phyloP scores from a whole-genome alignment of 441 rosid species.

The Codiaeum variegatum region DNA sequence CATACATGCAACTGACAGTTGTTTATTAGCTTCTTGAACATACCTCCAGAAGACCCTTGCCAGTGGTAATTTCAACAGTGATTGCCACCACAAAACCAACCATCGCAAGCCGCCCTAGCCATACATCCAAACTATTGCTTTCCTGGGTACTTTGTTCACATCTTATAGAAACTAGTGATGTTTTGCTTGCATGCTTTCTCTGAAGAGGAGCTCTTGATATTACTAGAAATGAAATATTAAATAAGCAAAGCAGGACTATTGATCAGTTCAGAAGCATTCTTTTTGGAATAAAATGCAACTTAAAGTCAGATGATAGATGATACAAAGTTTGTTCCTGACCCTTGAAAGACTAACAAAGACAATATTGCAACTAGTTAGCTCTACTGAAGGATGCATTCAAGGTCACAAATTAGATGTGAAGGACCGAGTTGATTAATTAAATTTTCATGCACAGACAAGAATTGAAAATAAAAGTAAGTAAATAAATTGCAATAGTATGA shows the following conservation, averaged over 20 bases:
- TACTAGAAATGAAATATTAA: conserved; percentile 24
- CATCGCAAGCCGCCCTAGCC: conserved; percentile 91
- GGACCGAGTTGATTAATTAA: neutral
- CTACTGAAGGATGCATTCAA: neutral
- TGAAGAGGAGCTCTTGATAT: conserved; percentile 31
- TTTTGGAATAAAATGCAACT: neutral
- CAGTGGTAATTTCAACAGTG: conserved; percentile 69
- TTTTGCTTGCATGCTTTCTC: conserved; percentile 34
- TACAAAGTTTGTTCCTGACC: neutral
- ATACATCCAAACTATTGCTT: conserved; percentile 62
- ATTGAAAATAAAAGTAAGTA: too few relatives aligned
- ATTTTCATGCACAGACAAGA: neutral
- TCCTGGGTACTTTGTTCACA: conserved; percentile 58
- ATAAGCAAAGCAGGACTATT: neutral
- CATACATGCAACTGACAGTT: neutral
- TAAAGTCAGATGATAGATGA: neutral
- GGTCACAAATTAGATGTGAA: neutral
- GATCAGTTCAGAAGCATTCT: neutral
- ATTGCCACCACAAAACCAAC: conserved; percentile 77
- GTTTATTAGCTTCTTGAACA: neutral
- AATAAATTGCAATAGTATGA: too few relatives aligned
- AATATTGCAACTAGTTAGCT: neutral
- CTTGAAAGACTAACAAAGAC: neutral
- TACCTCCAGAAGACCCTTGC: conserved; percentile 90
- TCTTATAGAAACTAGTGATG: conserved; percentile 46